Evolutionary conservation across 352 stramenopile genomes (phyloP).

Genomic region (Globisporangium recalcitrans): DNA sequence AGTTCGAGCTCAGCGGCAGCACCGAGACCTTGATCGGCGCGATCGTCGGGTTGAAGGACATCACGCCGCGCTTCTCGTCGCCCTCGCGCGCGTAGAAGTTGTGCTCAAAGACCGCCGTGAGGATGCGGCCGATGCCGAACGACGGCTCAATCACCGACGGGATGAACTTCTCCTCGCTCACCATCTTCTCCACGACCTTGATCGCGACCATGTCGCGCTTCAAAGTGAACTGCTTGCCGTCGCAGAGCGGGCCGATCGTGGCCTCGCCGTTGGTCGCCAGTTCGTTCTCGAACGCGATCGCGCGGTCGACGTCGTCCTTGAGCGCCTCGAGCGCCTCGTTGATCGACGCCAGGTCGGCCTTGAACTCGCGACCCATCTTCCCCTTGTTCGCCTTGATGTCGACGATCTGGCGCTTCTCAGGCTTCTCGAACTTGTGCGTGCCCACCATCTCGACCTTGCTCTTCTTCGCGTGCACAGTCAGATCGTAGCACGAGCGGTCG

Average conservation of each 20-base stretch:
- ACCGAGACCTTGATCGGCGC: slow-evolving; percentile 99
- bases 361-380: slow-evolving; percentile 95
- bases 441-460: slow-evolving; percentile 86
- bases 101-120: slow-evolving; percentile 98
- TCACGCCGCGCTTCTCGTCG: slow-evolving; percentile 97
- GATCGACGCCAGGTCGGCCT: slow-evolving; percentile 85
- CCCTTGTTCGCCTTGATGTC: slow-evolving; percentile 97
- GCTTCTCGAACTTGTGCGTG: slow-evolving; percentile 88
- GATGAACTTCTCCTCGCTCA: slow-evolving; percentile 97
- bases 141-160: slow-evolving; percentile 99
- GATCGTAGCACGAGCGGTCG: slow-evolving; percentile 98
- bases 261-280: slow-evolving; percentile 88
- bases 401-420: slow-evolving; percentile 91
- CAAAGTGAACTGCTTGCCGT: slow-evolving; percentile 89
- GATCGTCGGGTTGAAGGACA: slow-evolving; percentile 95
- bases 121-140: slow-evolving; percentile 97
- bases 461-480: slow-evolving; percentile 87
- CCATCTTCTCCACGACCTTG: slow-evolving; percentile 92
- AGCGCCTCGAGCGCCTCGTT: slow-evolving; percentile 72
- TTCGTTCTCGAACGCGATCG: slow-evolving; percentile 87
- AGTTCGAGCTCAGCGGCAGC: slow-evolving; percentile 89
- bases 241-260: slow-evolving; percentile 82
- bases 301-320: slow-evolving; percentile 88
- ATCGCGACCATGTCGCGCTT: slow-evolving; percentile 94
- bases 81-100: slow-evolving; percentile 95